Conservation (phyloP, 2,329 filamentous ascomycete species). For the Lasiodiplodia sp. region DNA sequence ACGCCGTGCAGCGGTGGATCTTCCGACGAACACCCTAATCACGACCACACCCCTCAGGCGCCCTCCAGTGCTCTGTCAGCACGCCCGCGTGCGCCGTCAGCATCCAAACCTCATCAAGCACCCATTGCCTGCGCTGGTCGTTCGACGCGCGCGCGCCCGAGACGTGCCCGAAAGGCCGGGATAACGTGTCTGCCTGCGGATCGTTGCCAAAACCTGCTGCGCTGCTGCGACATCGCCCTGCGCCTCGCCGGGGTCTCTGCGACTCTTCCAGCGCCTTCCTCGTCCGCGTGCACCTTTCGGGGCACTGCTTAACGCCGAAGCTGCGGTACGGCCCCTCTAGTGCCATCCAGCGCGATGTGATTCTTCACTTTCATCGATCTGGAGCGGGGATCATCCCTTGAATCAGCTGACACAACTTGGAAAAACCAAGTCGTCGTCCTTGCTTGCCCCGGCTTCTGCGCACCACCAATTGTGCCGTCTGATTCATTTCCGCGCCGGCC, state of each 20-base stretch:
- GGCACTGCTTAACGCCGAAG: slow-evolving; percentile 2
- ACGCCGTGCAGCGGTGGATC: slow-evolving; percentile 16
- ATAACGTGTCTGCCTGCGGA: slow-evolving; percentile 12
- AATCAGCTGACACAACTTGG: slow-evolving; percentile 15
- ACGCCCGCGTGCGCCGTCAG: slow-evolving; percentile 2
- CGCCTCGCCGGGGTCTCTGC: not conserved
- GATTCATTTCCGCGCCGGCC: slow-evolving; percentile 16
- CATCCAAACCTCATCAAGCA: not conserved
- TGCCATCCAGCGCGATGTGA: not conserved
- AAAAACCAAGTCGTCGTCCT: slow-evolving; percentile 13
- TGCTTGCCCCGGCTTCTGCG: slow-evolving; percentile 15
- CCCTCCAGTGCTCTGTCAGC: not conserved
- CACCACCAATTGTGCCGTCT: slow-evolving; percentile 12
- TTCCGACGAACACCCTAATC: slow-evolving; percentile 26
- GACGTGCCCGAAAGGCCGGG: not conserved
- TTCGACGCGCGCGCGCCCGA: not conserved
- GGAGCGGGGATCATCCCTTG: slow-evolving; percentile 4
- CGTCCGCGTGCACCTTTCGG: not conserved
- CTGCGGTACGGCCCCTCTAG: not conserved
- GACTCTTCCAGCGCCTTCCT: not conserved
- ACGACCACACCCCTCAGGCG: not conserved
- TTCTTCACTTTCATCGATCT: not conserved
- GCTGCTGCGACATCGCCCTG: slow-evolving; percentile 7
- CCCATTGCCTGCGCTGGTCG: not conserved
- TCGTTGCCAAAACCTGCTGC: slow-evolving; percentile 20